Evolutionary conservation across 495 filamentous ascomycete species (phyloP), one percentile per base, ranked within the genome.

Genomic region (Podospora didyma): DNA sequence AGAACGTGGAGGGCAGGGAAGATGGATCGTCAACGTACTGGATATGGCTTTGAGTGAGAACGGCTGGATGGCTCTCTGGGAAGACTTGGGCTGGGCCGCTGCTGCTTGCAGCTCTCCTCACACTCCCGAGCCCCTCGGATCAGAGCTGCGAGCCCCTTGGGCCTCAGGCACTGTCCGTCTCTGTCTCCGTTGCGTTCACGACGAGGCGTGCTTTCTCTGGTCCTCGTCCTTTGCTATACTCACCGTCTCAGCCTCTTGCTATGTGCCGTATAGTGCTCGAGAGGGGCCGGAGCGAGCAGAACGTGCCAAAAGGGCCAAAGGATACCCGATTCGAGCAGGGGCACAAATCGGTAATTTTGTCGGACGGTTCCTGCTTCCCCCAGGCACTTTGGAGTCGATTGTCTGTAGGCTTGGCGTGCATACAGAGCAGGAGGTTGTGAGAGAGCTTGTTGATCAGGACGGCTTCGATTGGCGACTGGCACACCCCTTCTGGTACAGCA

Each of bases 211-310:
- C 26, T 3, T 3, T 4, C 9, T 31, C 26, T 31, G 26, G 26
- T 31, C 26, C 9, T 31, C 26, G 26, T 31, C 26, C 26, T 61
- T 44, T 22, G 21, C 39, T n/a, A 23, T 57, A 23, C 37, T 42
- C 20, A 28, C 42, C 19, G 41, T 60, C 62, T 62, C 61, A 59
- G 62, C 46, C 54, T 50, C 55, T 51, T 62, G 53, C 54, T 56
- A 70, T 67, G 59, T 69, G 68, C 66, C 64, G 68, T 61, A 73
- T 64, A 71, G 66, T 71, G 70, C 60, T 63, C 58, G 58, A 56
- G 62, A 71, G 61, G 64, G 59, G 61, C 58, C 66, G 68, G 67
- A 67, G 51, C 59, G 56, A 64, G 44, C 37, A 53, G 46, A 54
- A 49, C 39, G 60, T 48, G 59, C 66, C 66, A 62, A 69, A 70